These are phyloP conservation scores for Sarcomyxa edulis DNA, from an alignment of 768 basidiomycete genomes.

Conservation along the genomic window DNA sequence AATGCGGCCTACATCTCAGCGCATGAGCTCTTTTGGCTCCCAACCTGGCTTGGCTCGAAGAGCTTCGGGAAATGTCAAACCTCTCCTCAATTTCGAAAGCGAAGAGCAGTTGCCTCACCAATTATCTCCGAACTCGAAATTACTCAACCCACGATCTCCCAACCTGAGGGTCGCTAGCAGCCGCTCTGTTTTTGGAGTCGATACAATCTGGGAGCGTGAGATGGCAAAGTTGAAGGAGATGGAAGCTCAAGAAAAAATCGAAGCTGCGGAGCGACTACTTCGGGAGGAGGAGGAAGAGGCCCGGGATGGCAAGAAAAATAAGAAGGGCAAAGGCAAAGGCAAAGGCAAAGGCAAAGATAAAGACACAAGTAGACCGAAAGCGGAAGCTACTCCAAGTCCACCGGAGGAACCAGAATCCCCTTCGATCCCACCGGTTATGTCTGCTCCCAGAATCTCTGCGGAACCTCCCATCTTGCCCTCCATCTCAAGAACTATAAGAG, in stretches of 20 bases:
- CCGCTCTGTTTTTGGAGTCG: constrained; percentile 86
- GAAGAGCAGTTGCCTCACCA: constrained; percentile 30
- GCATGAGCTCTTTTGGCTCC: constrained; percentile 34
- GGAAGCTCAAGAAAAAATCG: constrained; percentile 59
- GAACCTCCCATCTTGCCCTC: constrained; percentile 42
- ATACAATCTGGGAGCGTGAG: constrained; percentile 90
- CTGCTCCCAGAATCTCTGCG: constrained; percentile 25
- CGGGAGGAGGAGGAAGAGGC: constrained; percentile 41
- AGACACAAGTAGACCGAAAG: background rate
- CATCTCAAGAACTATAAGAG: constrained; percentile 32
- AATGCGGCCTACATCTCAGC: constrained; percentile 39
- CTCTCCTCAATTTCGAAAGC: constrained; percentile 63
- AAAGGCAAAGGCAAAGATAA: constrained; percentile 10
- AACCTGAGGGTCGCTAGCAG: constrained; percentile 21
- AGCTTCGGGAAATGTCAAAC: constrained; percentile 50
- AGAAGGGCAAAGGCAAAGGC: constrained; percentile 36
- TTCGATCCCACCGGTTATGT: constrained; percentile 6
- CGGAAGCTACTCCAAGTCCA: background rate
- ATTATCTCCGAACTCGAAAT: constrained; percentile 17
- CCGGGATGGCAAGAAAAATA: constrained; percentile 40
- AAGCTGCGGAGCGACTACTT: constrained; percentile 45
- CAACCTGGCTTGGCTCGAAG: constrained; percentile 35
- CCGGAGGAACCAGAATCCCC: constrained; percentile 13
- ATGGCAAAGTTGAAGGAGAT: constrained; percentile 75
- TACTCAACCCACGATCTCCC: constrained; percentile 20